Evolutionary conservation across 345 rosid genomes (phyloP).

Genomic region (Brassica napus): Da-Ae NC_063438.1:25737501-25738000

Average conservation of each 20-base stretch:
- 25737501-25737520: conserved; percentile 57
- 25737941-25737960: background rate
- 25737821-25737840: too few species aligned
- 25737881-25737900: too few species aligned
- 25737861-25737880: too few species aligned
- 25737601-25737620: conserved; percentile 70
- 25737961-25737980: conserved; percentile 72
- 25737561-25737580: conserved; percentile 5
- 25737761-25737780: background rate
- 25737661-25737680: conserved; percentile 69
- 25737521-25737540: background rate
- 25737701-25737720: conserved; percentile 68
- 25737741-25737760: conserved; percentile 16
- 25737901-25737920: background rate
- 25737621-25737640: conserved; percentile 74
- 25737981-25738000: conserved; percentile 76
- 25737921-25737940: background rate
- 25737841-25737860: too few species aligned
- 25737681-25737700: conserved; percentile 72
- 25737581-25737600: conserved; percentile 51
- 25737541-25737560: conserved; percentile 3
- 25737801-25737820: too few species aligned
- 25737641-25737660: conserved; percentile 58
- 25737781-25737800: too few species aligned
- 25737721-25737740: conserved; percentile 77